Percentiles rank a stretch among this genome's conserved stretches.
Conservation (phyloP, 148 eudicot species). For the Rheum nobile region DNA sequence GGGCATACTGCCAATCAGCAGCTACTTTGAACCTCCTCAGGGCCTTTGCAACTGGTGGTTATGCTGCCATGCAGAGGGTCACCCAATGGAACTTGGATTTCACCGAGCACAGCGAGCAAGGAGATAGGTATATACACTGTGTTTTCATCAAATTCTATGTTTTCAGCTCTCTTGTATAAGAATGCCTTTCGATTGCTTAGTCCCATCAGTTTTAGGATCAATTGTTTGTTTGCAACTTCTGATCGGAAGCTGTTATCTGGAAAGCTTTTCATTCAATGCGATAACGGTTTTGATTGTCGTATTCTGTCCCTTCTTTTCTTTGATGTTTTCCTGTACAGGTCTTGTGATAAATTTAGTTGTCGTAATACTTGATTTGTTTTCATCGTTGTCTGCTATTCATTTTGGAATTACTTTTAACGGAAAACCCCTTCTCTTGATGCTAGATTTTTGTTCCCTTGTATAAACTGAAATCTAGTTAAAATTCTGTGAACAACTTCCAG, state of each 20-base stretch:
- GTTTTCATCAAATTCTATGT: neutral
- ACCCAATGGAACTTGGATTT: conserved; percentile 25
- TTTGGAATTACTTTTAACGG: neutral
- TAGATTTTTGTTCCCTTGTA: neutral
- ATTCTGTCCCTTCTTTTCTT: neutral
- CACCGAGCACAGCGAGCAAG: conserved; percentile 21
- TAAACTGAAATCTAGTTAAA: neutral
- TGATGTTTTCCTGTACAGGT: no score
- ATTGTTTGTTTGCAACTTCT: neutral
- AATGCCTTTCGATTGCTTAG: neutral
- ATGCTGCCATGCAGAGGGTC: conserved; percentile 17
- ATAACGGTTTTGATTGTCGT: neutral
- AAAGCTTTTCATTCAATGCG: neutral
- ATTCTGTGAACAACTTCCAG: neutral
- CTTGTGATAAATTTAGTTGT: no score
- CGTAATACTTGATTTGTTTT: no score
- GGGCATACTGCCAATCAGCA: conserved; percentile 10
- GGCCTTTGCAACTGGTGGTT: conserved; percentile 13
- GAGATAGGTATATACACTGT: conserved; percentile 18
- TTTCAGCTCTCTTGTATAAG: no score
- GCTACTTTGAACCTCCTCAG: conserved; percentile 11
- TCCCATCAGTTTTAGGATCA: neutral
- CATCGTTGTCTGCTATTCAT: no score
- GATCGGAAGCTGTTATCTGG: neutral
- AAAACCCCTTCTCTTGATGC: neutral